A percentile compares a stretch with the other conserved stretches of the same genome.
Conservation (phyloP, 1,284 basidiomycete species). For the Anthracocystis walkeri region DNA sequence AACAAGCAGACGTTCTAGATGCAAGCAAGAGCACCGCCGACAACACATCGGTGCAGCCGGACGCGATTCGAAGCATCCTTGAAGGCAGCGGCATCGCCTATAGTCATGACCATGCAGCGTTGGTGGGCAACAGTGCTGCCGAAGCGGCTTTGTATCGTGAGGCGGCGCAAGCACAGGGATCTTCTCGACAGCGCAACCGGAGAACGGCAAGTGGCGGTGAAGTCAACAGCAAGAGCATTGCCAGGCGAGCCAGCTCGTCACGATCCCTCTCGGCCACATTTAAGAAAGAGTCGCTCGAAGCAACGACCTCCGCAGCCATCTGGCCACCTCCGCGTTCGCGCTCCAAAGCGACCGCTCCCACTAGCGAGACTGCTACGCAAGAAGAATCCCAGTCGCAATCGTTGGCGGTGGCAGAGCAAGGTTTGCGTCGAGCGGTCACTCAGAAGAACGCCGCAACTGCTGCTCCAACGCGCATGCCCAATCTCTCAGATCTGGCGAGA, state of each 20-base stretch:
- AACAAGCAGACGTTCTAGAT: slow-evolving; percentile 5
- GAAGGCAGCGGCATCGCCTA: slow-evolving; percentile 40
- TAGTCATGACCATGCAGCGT: slow-evolving; percentile 36
- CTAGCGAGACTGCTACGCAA: slow-evolving; percentile 3
- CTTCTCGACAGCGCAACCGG: slow-evolving; percentile 6
- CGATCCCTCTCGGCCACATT: slow-evolving; percentile 2
- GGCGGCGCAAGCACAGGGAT: not conserved
- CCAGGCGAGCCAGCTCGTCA: slow-evolving; percentile 3
- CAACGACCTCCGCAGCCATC: slow-evolving; percentile 1
- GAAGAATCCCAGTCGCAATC: slow-evolving; percentile 23
- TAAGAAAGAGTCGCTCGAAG: not conserved
- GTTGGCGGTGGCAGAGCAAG: slow-evolving; percentile 25
- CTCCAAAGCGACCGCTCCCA: not conserved
- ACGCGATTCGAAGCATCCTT: slow-evolving; percentile 32
- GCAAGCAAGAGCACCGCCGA: not conserved
- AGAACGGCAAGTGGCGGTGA: not conserved
- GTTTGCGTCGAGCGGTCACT: slow-evolving; percentile 16
- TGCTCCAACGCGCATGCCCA: slow-evolving; percentile 10
- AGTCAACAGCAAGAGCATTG: not conserved
- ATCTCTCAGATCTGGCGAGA: slow-evolving; percentile 22
- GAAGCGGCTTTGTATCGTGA: slow-evolving; percentile 30
- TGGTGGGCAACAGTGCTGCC: slow-evolving; percentile 30
- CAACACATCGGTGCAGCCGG: not conserved
- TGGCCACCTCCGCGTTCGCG: slow-evolving; percentile 34
- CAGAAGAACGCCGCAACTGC: not conserved